Percentiles rank a stretch among this genome's conserved stretches.
These are phyloP conservation scores for Fonsecaea multimorphosa DNA, from an alignment of 2,329 filamentous ascomycete species.

Conservation along the genomic window DNA sequence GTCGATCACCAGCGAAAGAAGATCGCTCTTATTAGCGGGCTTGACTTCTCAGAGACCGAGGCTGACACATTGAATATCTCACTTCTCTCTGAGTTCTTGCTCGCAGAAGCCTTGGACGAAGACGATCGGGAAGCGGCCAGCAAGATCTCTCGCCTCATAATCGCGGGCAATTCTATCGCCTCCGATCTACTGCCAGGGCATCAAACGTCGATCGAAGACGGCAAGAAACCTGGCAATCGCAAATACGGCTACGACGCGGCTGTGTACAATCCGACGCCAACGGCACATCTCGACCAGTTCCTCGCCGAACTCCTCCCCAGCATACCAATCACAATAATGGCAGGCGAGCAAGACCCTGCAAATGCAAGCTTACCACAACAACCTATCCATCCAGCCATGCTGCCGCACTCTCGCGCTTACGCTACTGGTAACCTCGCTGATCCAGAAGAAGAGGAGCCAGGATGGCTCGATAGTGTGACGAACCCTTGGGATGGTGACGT, in stretches of 20 bases:
- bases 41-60: constrained; percentile 78
- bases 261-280: constrained; percentile 84
- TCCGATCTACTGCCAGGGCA: constrained; percentile 38
- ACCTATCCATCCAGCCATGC: constrained; percentile 89
- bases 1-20: constrained; percentile 59
- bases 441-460: constrained; percentile 54
- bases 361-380: constrained; percentile 92
- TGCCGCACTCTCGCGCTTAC: constrained; percentile 76
- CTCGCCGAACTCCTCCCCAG: constrained; percentile 80
- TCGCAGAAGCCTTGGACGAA: constrained; percentile 76
- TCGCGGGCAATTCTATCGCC: constrained; percentile 79
- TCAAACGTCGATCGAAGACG: constrained; percentile 44
- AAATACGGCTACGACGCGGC: constrained; percentile 95
- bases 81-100: constrained; percentile 82
- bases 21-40: constrained; percentile 86
- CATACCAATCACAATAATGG: constrained; percentile 86
- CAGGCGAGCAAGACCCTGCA: constrained; percentile 83
- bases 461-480: constrained; percentile 87
- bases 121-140: constrained; percentile 65
- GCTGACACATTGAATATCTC: constrained; percentile 77
- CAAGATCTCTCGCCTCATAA: constrained; percentile 81
- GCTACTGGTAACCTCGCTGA: constrained; percentile 53
- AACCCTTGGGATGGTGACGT: constrained; percentile 93
- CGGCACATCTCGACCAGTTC: constrained; percentile 81
- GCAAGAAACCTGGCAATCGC: constrained; percentile 63